Conservation (phyloP, 2,329 filamentous ascomycete species). For the Tolypocladium ovalisporum region DNA sequence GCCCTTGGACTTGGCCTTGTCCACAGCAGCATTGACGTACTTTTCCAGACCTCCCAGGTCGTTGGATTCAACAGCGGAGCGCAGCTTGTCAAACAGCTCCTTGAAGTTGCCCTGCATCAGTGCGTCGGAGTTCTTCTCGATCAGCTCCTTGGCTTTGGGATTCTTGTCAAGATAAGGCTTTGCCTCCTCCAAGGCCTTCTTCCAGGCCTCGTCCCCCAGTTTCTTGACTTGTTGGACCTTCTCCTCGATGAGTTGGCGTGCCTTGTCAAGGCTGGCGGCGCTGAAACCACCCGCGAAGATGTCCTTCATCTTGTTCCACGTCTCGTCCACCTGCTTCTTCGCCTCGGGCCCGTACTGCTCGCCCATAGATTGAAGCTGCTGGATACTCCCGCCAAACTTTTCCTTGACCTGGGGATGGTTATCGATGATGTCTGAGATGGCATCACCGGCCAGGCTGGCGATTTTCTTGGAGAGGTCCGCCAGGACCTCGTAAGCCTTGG, state of each 20-base stretch:
- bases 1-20: conserved; percentile 33
- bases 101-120: conserved; percentile 56
- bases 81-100: conserved; percentile 53
- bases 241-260: neutral
- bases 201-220: neutral
- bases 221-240: neutral
- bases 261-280: neutral
- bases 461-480: conserved; percentile 50
- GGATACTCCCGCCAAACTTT: neutral
- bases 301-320: neutral
- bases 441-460: conserved; percentile 30
- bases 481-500: conserved; percentile 50
- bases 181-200: neutral
- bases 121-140: conserved; percentile 52
- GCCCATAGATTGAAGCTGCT: neutral
- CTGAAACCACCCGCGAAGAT: neutral
- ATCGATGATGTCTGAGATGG: neutral
- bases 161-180: neutral
- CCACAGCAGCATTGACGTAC: conserved; percentile 19
- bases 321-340: neutral
- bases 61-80: conserved; percentile 49
- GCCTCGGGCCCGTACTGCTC: neutral
- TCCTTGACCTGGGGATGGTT: neutral
- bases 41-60: conserved; percentile 35
- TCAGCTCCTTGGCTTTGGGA: neutral